Conservation (phyloP, 352 stramenopile species). For the Phytophthora syringae region DNA sequence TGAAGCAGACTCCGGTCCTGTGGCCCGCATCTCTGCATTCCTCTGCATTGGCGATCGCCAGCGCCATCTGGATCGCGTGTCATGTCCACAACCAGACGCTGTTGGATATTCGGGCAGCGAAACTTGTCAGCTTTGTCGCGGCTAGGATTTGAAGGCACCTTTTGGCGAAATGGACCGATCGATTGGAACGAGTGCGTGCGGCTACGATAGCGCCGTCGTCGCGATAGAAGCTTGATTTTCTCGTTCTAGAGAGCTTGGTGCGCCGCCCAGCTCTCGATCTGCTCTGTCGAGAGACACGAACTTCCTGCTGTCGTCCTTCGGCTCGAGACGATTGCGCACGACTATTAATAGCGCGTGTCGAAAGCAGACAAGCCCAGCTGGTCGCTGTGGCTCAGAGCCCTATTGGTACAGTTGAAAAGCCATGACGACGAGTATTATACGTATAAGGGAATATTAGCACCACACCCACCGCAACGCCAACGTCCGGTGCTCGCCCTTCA, state of each 20-base stretch:
- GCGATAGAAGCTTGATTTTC: slow-evolving; percentile 16
- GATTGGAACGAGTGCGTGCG: slow-evolving; percentile 1
- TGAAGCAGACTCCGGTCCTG: neutral
- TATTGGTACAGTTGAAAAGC: no score
- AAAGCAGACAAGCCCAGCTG: no score
- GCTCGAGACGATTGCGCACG: no score
- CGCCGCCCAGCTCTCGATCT: no score
- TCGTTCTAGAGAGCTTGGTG: slow-evolving; percentile 2
- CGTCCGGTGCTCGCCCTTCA: no score
- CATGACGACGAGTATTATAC: no score
- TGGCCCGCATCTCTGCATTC: neutral
- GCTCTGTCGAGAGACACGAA: no score
- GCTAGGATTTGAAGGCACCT: slow-evolving; percentile 14
- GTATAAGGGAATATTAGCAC: no score
- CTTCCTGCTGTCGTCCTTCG: no score
- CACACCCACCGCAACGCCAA: no score
- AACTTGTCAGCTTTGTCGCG: slow-evolving; percentile 4
- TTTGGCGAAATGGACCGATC: neutral
- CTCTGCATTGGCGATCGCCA: slow-evolving; percentile 6
- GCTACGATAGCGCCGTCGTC: neutral
- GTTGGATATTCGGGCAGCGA: slow-evolving; percentile 27
- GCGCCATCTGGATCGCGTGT: slow-evolving; percentile 24
- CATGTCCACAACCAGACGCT: slow-evolving; percentile 20
- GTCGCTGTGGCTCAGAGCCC: no score
- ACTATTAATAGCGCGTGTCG: no score